Base-by-base conservation (phyloP, 768 basidiomycete genomes). In the Mycena latifolia region DNA sequence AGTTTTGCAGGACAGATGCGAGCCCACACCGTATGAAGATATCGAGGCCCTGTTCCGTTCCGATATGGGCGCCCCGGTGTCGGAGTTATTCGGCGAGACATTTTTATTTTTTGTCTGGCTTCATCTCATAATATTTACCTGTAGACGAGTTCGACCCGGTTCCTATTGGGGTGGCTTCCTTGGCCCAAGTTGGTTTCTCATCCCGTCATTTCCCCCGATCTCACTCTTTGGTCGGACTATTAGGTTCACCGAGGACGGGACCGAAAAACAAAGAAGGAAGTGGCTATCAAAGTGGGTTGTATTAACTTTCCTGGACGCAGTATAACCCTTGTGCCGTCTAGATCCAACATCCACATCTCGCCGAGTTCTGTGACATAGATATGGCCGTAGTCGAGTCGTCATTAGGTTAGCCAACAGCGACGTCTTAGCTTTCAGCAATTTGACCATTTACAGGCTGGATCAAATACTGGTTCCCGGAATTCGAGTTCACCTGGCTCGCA, bases 81-180 rank as follows among this genome's bases (percentile, higher is more conserved):
- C 84, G 2, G 91, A 93, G 22, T 77, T 95, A 33, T 98, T 99
- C 72, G 87, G 65, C 57, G 20, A 56, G 60, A 18, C n/a, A 7
- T 37, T 9, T 17, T 15, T 47, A 20, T 22, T 3, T 5, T 22
- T 24, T 18, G 5, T 22, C 17, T 24, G 11, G 22, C 22, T 5
- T n/a, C 27, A 1, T 37, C 33, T 66, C 41, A 39, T 37, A 39
- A 56, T 15, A 9, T 15, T 46, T 31, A 9, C 31, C 25, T 27
- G 14, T 51, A 66, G 65, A 88, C 15, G 88, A 94, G 65, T 97
- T 99, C 74, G 89, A 98, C 70, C 89, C 89, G 6, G 80, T 83
- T 20, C 98, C 98, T 9, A 93, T 99, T 48, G 98, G 98, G 3
- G 95, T 98, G 18, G 98, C 98, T 15, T 97, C 95, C 72, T 79